phyloP scores from a whole-genome alignment of 768 basidiomycete species.

The Chalciporus pseudorubinellus region DNA sequence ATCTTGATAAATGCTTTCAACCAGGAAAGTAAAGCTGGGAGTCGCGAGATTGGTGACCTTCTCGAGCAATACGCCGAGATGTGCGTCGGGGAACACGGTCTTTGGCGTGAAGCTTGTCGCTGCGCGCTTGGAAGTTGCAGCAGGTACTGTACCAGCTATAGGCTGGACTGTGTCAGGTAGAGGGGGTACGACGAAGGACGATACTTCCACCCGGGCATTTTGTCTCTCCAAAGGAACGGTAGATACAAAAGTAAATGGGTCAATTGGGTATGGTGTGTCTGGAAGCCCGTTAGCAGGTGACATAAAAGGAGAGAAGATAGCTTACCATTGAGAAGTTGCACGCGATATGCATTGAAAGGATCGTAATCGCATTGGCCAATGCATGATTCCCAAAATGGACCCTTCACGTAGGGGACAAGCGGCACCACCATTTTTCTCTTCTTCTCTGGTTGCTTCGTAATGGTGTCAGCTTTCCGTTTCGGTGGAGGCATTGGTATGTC shows the following conservation, averaged over 20 bases:
- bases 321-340: conserved; percentile 84
- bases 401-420: conserved; percentile 77
- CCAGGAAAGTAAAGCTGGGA: conserved; percentile 59
- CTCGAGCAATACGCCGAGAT: conserved; percentile 58
- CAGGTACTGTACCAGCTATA: conserved; percentile 12
- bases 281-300: background rate
- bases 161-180: conserved; percentile 39
- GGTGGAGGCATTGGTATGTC: conserved; percentile 37
- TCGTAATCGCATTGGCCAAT: conserved; percentile 69
- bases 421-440: conserved; percentile 76
- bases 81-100: conserved; percentile 64
- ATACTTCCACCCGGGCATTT: conserved; percentile 19
- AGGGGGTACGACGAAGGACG: conserved; percentile 46
- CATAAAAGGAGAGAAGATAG: background rate
- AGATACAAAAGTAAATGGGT: conserved; percentile 77
- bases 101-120: conserved; percentile 39
- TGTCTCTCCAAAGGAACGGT: conserved; percentile 38
- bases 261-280: conserved; percentile 12
- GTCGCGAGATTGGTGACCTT: conserved; percentile 63
- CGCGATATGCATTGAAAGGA: conserved; percentile 68
- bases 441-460: conserved; percentile 49
- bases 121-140: conserved; percentile 27
- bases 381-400: conserved; percentile 74
- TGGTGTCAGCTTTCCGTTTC: conserved; percentile 68
- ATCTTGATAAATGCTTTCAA: conserved; percentile 72